Evolutionary conservation across 768 basidiomycete genomes (phyloP).

Genomic region (Naganishia vaughanmartiniae): DNA sequence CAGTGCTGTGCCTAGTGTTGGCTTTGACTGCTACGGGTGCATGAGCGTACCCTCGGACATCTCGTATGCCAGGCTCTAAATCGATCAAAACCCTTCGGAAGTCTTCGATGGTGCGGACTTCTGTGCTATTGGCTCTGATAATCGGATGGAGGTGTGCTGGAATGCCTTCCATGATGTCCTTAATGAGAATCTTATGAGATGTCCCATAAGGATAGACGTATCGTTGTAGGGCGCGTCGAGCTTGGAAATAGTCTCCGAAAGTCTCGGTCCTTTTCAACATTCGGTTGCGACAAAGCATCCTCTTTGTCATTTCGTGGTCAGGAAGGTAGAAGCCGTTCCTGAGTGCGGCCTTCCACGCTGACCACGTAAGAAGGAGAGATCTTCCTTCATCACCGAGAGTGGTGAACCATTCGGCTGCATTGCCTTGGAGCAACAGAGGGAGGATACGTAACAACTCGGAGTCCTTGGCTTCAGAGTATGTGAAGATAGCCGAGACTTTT

Average conservation of each 20-base stretch:
- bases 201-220: slow-evolving; percentile 18
- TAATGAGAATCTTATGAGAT: neutral
- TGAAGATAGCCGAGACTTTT: slow-evolving; percentile 8
- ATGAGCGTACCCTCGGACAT: neutral
- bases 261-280: neutral
- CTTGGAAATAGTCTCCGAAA: slow-evolving; percentile 17
- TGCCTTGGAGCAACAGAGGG: slow-evolving; percentile 11
- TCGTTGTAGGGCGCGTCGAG: neutral
- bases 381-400: slow-evolving; percentile 2
- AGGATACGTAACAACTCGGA: slow-evolving; percentile 3
- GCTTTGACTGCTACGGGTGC: too few species aligned
- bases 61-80: slow-evolving; percentile 20
- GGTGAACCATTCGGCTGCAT: slow-evolving; percentile 21
- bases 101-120: slow-evolving; percentile 13
- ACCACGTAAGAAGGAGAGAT: slow-evolving; percentile 4
- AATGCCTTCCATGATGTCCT: neutral
- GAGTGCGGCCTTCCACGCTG: slow-evolving; percentile 16
- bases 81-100: slow-evolving; percentile 27
- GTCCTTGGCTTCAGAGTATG: slow-evolving; percentile 7
- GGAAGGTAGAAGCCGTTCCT: slow-evolving; percentile 21
- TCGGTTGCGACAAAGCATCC: slow-evolving; percentile 1
- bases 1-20: too few species aligned
- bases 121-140: slow-evolving; percentile 16
- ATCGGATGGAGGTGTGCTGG: slow-evolving; percentile 4
- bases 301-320: slow-evolving; percentile 8